phyloP scores from a whole-genome alignment of 1,284 basidiomycete genomes.

The Anthracocystis walkeri region DNA sequence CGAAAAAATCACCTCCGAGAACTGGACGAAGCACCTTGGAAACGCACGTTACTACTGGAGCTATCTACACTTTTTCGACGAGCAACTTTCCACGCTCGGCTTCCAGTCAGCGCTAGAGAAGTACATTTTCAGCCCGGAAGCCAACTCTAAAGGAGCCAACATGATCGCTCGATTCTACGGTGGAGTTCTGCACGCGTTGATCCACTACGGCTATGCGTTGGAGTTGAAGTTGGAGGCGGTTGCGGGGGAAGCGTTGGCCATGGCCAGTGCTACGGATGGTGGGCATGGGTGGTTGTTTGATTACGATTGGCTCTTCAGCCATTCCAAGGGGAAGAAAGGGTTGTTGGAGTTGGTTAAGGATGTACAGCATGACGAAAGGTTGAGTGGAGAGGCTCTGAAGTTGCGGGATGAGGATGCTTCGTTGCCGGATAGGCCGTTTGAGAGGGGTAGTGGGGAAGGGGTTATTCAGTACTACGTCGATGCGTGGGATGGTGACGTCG shows the following conservation, averaged over 20 bases:
- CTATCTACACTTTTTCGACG: slow-evolving; percentile 52
- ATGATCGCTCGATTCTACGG: slow-evolving; percentile 56
- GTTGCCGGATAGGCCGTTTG: slow-evolving; percentile 30
- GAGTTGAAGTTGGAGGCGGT: slow-evolving; percentile 60
- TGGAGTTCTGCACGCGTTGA: slow-evolving; percentile 68
- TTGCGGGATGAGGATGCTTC: slow-evolving; percentile 10
- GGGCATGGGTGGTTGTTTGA: slow-evolving; percentile 29
- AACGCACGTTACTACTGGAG: slow-evolving; percentile 44
- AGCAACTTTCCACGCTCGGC: slow-evolving; percentile 9
- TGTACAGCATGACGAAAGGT: slow-evolving; percentile 20
- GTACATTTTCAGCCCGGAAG: slow-evolving; percentile 40
- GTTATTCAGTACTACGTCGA: slow-evolving; percentile 38
- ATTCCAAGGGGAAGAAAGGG: neutral
- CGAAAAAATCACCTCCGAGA: slow-evolving; percentile 18
- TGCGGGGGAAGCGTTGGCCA: slow-evolving; percentile 64
- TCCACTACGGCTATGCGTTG: slow-evolving; percentile 68
- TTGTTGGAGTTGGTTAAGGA: slow-evolving; percentile 26
- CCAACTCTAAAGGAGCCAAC: slow-evolving; percentile 14
- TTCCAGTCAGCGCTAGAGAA: slow-evolving; percentile 20
- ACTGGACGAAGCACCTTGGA: slow-evolving; percentile 49
- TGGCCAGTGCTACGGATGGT: slow-evolving; percentile 28
- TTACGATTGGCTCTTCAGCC: slow-evolving; percentile 14
- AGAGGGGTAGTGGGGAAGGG: neutral
- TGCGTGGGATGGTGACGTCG: slow-evolving; percentile 11
- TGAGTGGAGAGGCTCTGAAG: slow-evolving; percentile 3